Evolutionary conservation across 2,329 filamentous ascomycete genomes (phyloP), one percentile per base, ranked within the genome.

Genomic region (Neonectria coccinea): DNA sequence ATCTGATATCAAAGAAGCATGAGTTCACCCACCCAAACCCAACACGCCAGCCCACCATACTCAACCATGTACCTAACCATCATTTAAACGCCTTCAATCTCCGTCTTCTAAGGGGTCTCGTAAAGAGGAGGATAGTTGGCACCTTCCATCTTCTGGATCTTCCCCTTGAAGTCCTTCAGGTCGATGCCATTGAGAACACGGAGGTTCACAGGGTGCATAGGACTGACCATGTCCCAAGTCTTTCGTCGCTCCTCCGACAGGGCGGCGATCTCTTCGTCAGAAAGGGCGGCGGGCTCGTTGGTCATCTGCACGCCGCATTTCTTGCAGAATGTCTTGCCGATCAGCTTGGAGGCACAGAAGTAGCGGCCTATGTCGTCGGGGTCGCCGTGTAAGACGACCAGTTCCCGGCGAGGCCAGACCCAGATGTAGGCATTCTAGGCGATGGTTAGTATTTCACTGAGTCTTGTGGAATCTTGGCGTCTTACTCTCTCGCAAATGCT

Each of bases 261-360:
- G 12, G 70, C 68, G 4, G 76, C 78, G 12, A 79, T 10, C 54
- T 79, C 68, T n/a, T 80, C 82, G 10, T 79, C 77, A 1, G 76
- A 75, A 18, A 79, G 22, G 2, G 73, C 45, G 10, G 65, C 69
- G 3, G 57, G 27, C 10, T 73, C 61, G 64, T 81, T 82, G 48
- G 73, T 75, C 44, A 86, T 22, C n/a, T 74, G 69, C 20, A 85
- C 78, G 61, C 83, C 84, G 67, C 85, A 87, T 11, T 59, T 78
- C 68, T 79, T 80, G 77, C 85, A 87, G 65, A 86, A 86, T 1
- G 71, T 72, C 77, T 85, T 86, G 63, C 60, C 65, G 45, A 76
- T 68, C 4, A 79, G 18, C 2, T 67, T 65, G 25, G 59, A 57
- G 22, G 64, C 72, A 66, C 84, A 83, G 8, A 56, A 10, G 72